Evolutionary conservation across 768 basidiomycete genomes (phyloP).

Genomic region (Xerocomus spinulosus): DNA sequence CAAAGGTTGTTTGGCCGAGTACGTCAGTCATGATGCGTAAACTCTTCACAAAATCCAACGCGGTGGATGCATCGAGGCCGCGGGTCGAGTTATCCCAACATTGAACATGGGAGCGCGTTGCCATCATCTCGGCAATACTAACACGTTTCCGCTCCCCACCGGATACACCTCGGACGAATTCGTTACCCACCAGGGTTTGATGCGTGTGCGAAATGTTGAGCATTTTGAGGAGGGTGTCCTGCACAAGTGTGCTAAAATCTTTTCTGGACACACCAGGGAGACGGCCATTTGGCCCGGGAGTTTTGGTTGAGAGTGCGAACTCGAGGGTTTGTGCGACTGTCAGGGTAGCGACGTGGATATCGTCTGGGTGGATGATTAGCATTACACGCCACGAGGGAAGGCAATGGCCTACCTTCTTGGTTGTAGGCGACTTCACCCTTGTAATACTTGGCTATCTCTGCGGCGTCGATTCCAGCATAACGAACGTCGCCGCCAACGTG

Average conservation of each 20-base stretch:
- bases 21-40: slow-evolving; percentile 81
- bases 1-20: slow-evolving; percentile 75
- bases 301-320: slow-evolving; percentile 69
- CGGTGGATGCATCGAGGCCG: slow-evolving; percentile 82
- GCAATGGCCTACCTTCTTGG: slow-evolving; percentile 50
- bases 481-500: slow-evolving; percentile 65
- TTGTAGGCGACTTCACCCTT: slow-evolving; percentile 80
- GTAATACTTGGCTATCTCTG: slow-evolving; percentile 72
- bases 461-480: slow-evolving; percentile 75
- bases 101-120: slow-evolving; percentile 73
- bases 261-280: slow-evolving; percentile 61
- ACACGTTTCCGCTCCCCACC: slow-evolving; percentile 80
- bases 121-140: slow-evolving; percentile 84
- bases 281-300: slow-evolving; percentile 69
- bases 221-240: slow-evolving; percentile 65
- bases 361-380: slow-evolving; percentile 43
- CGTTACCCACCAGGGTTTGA: slow-evolving; percentile 79
- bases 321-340: slow-evolving; percentile 74
- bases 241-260: slow-evolving; percentile 52
- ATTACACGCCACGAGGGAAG: not conserved
- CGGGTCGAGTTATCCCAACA: slow-evolving; percentile 83
- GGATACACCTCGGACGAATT: slow-evolving; percentile 77
- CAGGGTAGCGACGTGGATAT: slow-evolving; percentile 78
- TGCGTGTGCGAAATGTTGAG: slow-evolving; percentile 80
- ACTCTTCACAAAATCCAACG: slow-evolving; percentile 78